A percentile compares a stretch with the other conserved stretches of the same genome.
Conservation (phyloP, 2,329 filamentous ascomycete species). For the Aspergillus sp. region DNA sequence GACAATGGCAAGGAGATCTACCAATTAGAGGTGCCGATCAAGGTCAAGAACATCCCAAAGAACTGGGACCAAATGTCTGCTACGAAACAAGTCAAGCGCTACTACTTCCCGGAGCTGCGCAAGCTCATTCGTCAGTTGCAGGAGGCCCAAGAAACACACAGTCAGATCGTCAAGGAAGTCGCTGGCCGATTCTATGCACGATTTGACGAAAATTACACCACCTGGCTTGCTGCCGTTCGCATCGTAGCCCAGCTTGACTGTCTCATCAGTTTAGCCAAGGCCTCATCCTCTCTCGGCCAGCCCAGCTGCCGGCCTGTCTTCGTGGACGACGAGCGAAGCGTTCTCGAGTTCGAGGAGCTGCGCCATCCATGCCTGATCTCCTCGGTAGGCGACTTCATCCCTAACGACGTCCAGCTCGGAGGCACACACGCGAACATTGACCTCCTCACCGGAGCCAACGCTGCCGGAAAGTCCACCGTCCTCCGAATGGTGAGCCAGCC, state of each 20-base stretch:
- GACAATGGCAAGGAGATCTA: slow-evolving; percentile 97
- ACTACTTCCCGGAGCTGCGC: slow-evolving; percentile 85
- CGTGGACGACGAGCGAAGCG: slow-evolving; percentile 77
- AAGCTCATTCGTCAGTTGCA: slow-evolving; percentile 82
- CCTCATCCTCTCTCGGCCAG: slow-evolving; percentile 78
- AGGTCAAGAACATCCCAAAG: slow-evolving; percentile 78
- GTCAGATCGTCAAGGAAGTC: slow-evolving; percentile 86
- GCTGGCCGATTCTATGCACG: slow-evolving; percentile 78
- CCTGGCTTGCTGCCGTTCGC: slow-evolving; percentile 86
- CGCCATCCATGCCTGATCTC: slow-evolving; percentile 93
- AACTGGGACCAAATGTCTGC: slow-evolving; percentile 96
- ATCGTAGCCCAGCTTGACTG: slow-evolving; percentile 93
- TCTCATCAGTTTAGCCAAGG: slow-evolving; percentile 86
- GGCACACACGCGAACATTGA: slow-evolving; percentile 81
- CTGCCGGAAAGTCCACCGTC: slow-evolving; percentile 94
- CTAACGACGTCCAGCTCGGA: slow-evolving; percentile 87
- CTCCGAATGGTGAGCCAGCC: slow-evolving; percentile 75
- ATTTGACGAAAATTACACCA: slow-evolving; percentile 83
- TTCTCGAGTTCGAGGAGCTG: slow-evolving; percentile 88
- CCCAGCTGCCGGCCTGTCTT: slow-evolving; percentile 90
- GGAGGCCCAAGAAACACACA: slow-evolving; percentile 91
- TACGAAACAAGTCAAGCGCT: slow-evolving; percentile 85
- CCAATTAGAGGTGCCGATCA: slow-evolving; percentile 85
- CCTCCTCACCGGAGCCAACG: slow-evolving; percentile 91
- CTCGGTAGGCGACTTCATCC: slow-evolving; percentile 90